A percentile compares a stretch with the other conserved stretches of the same genome.
Conservation (phyloP, 176 grass and related monocot genomes). For the Aegilops longissima region DNA sequence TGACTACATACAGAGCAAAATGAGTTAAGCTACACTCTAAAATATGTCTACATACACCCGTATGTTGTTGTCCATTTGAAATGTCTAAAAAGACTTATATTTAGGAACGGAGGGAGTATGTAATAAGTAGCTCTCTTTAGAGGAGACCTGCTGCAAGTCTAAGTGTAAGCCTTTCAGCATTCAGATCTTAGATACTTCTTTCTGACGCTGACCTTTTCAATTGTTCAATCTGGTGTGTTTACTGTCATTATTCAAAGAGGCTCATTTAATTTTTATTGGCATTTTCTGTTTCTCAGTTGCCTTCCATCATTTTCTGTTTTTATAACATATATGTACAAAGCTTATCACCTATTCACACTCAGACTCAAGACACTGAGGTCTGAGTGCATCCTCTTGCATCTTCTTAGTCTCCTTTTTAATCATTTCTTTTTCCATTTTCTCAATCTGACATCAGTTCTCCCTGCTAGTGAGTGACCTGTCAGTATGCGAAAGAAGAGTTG, state of each 20-base stretch:
- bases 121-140: not conserved
- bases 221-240: not conserved
- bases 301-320: not conserved
- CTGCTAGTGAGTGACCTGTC: constrained; percentile 11
- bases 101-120: not conserved
- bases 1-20: too few species aligned
- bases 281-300: not conserved
- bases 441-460: not conserved
- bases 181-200: not conserved
- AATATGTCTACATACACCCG: too few species aligned
- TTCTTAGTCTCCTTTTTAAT: not conserved
- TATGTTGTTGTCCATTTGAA: too few species aligned
- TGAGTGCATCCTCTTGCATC: not conserved
- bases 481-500: not conserved
- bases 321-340: not conserved
- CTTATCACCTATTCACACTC: not conserved
- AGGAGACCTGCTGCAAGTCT: not conserved
- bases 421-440: not conserved
- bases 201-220: not conserved
- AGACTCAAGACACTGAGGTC: not conserved
- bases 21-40: too few species aligned
- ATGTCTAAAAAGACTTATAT: too few species aligned
- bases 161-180: not conserved
- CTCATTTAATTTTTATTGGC: not conserved
- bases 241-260: not conserved